Evolutionary conservation across 2,329 filamentous ascomycete genomes (phyloP), one percentile per base, ranked within the genome.

Genomic region (Clonostachys solani): DNA sequence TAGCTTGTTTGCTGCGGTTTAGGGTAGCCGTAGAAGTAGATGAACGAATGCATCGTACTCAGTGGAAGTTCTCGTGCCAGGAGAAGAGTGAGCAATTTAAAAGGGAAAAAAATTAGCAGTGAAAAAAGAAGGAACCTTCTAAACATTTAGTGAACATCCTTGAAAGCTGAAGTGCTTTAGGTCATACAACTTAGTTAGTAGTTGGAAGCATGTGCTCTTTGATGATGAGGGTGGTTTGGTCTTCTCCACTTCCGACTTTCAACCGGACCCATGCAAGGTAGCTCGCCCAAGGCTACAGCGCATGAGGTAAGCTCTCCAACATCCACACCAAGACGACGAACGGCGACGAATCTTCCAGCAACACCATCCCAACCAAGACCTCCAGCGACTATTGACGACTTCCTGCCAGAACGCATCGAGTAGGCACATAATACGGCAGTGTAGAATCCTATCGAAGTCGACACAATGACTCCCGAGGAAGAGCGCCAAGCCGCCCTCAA

Each of bases 401-500:
- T 44, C 42, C 23, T 10, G 29, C 34, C 15, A 17, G 41, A 19
- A 43, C 41, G 17, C 19, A 44, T 29, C 18, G n/a, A 34, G 17
- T 44, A 18, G 23, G 23, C 16, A 15, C 40, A 42, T 3, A 23
- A 33, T 19, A n/a, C 42, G 33, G 29, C 6, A 43, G 12, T 16
- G 33, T 18, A 18, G n/a, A 7, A 44, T 18, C 12, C 23, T 18
- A 45, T 13, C 33, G 50, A 43, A 12, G 17, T 45, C 42, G 54
- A 54, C 52, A 62, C 52, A 58, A 80, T 78, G 75, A 66, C 72
- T 54, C 69, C 76, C 55, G 78, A 83, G 54, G 71, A 75, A 60
- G 79, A 82, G 70, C 77, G 80, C 66, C 71, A 85, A 58, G 78
- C 85, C 65, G 87, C 88, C 63, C 83, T 92, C 60, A 77, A 84